phyloP scores from a whole-genome alignment of 75 land plant genomes.

The Larix kaempferi region DNA sequence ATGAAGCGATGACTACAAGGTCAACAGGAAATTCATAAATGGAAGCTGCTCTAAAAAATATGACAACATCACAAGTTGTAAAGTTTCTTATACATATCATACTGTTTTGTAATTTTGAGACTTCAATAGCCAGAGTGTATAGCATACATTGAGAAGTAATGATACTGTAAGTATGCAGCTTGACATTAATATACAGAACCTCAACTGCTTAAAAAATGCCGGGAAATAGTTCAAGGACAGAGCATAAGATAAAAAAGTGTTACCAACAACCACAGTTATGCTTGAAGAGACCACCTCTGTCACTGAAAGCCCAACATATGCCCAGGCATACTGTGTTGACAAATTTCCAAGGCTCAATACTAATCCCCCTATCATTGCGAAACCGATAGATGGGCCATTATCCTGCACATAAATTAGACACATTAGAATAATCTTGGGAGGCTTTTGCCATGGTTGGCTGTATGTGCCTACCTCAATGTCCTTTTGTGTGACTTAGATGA shows the following conservation, averaged over 20 bases:
- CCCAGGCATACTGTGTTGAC: slow-evolving; percentile 92
- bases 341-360: slow-evolving; percentile 92
- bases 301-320: slow-evolving; percentile 91
- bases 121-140: too few species aligned
- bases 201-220: slow-evolving; percentile 1
- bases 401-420: slow-evolving; percentile 56
- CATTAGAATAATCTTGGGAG: slow-evolving; percentile 25
- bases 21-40: too few species aligned
- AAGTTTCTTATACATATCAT: too few species aligned
- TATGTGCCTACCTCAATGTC: too few species aligned
- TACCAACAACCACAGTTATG: slow-evolving; percentile 96
- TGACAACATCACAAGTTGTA: too few species aligned
- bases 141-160: neutral
- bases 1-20: too few species aligned
- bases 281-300: slow-evolving; percentile 88
- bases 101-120: too few species aligned
- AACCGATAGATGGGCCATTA: slow-evolving; percentile 83
- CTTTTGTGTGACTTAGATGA: too few species aligned
- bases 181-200: neutral
- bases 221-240: slow-evolving; percentile 1
- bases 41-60: too few species aligned
- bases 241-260: neutral
- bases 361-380: slow-evolving; percentile 93
- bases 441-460: too few species aligned
- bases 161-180: neutral